phyloP scores from a whole-genome alignment of 805 yeast genomes.

The Candida adriatica region DNA sequence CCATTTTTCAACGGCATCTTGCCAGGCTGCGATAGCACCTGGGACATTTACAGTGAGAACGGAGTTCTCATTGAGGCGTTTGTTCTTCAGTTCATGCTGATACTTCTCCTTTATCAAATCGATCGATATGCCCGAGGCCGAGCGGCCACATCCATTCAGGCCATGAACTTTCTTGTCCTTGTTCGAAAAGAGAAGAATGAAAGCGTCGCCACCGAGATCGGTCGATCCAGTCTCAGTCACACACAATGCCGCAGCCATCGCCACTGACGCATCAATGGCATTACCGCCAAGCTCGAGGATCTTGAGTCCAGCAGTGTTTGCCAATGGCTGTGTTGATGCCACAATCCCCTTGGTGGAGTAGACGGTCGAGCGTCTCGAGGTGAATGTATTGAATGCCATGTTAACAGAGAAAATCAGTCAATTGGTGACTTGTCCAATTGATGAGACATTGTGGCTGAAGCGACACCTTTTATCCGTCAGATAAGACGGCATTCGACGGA shows the following conservation, averaged over 20 bases:
- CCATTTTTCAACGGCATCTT: conserved; percentile 61
- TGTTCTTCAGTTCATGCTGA: conserved; percentile 37
- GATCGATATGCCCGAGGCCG: conserved; percentile 44
- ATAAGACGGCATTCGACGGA: too few relatives aligned
- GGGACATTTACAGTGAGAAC: conserved; percentile 65
- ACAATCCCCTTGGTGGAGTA: conserved; percentile 69
- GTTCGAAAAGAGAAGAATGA: conserved; percentile 51
- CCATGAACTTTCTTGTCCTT: conserved; percentile 49
- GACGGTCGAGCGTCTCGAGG: conserved; percentile 66
- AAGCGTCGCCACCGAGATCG: conserved; percentile 66
- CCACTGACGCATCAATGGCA: conserved; percentile 58
- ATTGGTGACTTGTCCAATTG: too few relatives aligned
- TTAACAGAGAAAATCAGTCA: neutral
- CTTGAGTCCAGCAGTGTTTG: conserved; percentile 64
- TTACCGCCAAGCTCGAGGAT: conserved; percentile 69
- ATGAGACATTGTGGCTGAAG: too few relatives aligned
- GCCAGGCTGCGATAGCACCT: conserved; percentile 78
- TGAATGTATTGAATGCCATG: conserved; percentile 23
- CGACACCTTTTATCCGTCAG: too few relatives aligned
- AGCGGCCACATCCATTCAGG: conserved; percentile 69
- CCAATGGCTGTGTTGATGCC: conserved; percentile 70
- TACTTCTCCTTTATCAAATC: conserved; percentile 37
- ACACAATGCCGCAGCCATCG: conserved; percentile 49
- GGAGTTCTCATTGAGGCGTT: conserved; percentile 45
- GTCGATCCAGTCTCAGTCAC: conserved; percentile 54